Conservation (phyloP, 306 rosid genomes). For the Pterocarpus santalinus region DNA sequence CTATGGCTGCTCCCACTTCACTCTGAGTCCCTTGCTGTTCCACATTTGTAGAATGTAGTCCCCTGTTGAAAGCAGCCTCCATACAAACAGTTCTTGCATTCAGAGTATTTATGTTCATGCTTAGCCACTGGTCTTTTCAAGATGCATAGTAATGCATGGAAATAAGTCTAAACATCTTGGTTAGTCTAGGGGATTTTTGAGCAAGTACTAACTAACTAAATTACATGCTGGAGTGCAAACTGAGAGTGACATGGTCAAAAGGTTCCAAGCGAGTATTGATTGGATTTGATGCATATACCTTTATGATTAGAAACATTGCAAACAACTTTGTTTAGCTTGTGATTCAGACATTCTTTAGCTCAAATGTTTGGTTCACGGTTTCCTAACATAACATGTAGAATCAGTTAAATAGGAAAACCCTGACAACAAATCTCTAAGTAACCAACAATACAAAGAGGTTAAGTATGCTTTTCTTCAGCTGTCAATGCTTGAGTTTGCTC, state of each 20-base stretch:
- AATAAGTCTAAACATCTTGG: conserved; percentile 1
- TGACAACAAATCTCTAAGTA: too few species aligned
- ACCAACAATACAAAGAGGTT: too few species aligned
- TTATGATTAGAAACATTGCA: not conserved
- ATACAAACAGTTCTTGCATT: conserved; percentile 18
- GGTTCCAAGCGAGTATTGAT: conserved; percentile 7
- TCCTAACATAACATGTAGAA: not conserved
- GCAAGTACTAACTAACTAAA: not conserved
- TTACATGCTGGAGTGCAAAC: conserved; percentile 8
- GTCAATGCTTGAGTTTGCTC: not conserved
- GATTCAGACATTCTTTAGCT: not conserved
- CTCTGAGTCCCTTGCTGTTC: conserved; percentile 51
- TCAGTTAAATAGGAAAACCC: not conserved
- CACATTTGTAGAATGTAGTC: conserved; percentile 37
- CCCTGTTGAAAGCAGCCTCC: conserved; percentile 25
- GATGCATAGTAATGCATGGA: conserved; percentile 29
- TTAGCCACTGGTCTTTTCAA: not conserved
- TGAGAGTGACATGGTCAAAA: conserved; percentile 18
- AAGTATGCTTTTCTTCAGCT: not conserved
- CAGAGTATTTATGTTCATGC: conserved; percentile 9
- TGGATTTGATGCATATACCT: not conserved
- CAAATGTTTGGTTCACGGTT: conserved; percentile 2
- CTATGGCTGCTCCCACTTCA: conserved; percentile 32
- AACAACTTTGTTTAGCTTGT: not conserved
- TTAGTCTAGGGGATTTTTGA: conserved; percentile 13